A percentile compares a stretch with the other conserved stretches of the same genome.
Evolutionary conservation across 352 stramenopile genomes (phyloP).

Genomic region (Blastocystis sp.): DNA sequence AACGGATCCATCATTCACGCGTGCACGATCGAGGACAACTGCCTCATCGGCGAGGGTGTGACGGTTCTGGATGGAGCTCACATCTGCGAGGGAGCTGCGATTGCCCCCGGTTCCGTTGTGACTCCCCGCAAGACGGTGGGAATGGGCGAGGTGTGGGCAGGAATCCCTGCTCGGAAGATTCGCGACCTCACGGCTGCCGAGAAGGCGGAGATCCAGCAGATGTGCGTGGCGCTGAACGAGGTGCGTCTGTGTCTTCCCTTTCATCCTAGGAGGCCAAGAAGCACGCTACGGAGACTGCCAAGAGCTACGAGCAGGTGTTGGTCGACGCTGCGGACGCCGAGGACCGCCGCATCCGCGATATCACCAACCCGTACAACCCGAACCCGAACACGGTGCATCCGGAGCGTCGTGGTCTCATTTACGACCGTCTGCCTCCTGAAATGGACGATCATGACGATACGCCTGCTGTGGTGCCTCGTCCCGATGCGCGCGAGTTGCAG

Average conservation of each 20-base stretch:
- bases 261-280: slow-evolving; percentile 12
- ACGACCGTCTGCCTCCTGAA: slow-evolving; percentile 42
- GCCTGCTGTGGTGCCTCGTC: slow-evolving; percentile 23
- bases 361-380: slow-evolving; percentile 24
- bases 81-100: slow-evolving; percentile 37
- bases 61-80: slow-evolving; percentile 46
- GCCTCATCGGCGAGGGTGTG: slow-evolving; percentile 40
- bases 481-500: neutral
- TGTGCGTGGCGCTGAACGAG: slow-evolving; percentile 4
- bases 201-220: slow-evolving; percentile 37
- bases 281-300: slow-evolving; percentile 14
- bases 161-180: slow-evolving; percentile 44
- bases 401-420: slow-evolving; percentile 45
- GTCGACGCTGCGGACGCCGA: slow-evolving; percentile 35
- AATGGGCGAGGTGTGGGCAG: slow-evolving; percentile 32
- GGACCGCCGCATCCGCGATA: slow-evolving; percentile 20
- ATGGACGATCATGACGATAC: slow-evolving; percentile 20
- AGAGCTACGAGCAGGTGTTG: slow-evolving; percentile 22
- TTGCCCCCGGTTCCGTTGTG: slow-evolving; percentile 49
- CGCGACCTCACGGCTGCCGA: slow-evolving; percentile 34
- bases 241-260: neutral
- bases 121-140: slow-evolving; percentile 50
- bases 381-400: slow-evolving; percentile 36
- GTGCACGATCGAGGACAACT: slow-evolving; percentile 56
- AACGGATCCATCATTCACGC: slow-evolving; percentile 51